Conservation (phyloP, 129 eudicot genomes). For the Cynara cardunculus region DNA sequence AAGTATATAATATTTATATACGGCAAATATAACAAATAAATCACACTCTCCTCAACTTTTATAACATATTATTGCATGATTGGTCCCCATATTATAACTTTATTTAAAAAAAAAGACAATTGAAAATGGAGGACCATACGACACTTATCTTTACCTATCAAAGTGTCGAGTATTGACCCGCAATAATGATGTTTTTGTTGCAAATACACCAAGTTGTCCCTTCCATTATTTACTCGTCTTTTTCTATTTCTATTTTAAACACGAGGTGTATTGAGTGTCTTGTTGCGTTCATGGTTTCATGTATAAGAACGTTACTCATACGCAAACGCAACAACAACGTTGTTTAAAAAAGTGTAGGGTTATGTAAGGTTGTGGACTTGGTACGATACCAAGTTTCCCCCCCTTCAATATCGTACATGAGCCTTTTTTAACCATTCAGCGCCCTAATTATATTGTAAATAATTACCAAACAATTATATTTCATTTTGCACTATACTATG, state of each 20-base stretch:
- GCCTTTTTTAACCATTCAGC: too few species aligned
- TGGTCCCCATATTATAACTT: background rate
- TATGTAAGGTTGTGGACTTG: background rate
- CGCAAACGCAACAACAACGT: background rate
- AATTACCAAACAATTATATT: too few species aligned
- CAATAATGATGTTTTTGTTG: slow-evolving; percentile 13
- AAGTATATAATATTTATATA: too few species aligned
- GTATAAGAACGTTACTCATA: background rate
- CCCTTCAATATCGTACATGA: too few species aligned
- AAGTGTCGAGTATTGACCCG: background rate
- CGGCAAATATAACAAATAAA: too few species aligned
- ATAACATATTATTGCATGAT: too few species aligned
- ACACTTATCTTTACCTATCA: background rate
- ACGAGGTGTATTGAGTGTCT: background rate
- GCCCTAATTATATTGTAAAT: too few species aligned
- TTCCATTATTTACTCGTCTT: background rate
- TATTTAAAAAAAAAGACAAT: background rate
- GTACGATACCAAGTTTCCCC: too few species aligned
- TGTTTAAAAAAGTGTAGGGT: background rate
- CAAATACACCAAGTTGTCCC: background rate
- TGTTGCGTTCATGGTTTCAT: background rate
- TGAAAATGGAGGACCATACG: background rate
- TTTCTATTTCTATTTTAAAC: too few species aligned
- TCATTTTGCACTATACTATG: too few species aligned
- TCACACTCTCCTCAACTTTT: too few species aligned